Percentiles rank a stretch among this genome's conserved stretches.
phyloP scores from a whole-genome alignment of 2,329 filamentous ascomycete species.

The Fusarium sp. region DNA sequence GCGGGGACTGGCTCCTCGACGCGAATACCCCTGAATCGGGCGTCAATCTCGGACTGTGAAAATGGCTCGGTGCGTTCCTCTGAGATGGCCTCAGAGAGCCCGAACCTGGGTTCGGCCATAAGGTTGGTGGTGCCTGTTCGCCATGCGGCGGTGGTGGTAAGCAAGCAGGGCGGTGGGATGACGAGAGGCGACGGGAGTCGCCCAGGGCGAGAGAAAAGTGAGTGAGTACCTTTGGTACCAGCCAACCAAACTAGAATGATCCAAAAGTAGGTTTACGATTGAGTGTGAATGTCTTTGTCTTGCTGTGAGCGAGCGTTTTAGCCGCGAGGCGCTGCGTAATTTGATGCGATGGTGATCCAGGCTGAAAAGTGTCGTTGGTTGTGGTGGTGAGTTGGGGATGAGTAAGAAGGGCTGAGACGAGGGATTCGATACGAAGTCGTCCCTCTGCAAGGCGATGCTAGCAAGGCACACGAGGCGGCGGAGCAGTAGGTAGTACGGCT shows the following conservation, averaged over 20 bases:
- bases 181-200: conserved; percentile 19
- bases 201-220: conserved; percentile 29
- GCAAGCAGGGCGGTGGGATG: conserved; percentile 37
- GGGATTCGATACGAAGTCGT: conserved; percentile 16
- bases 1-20: conserved; percentile 58
- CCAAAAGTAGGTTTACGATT: conserved; percentile 17
- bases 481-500: conserved; percentile 17
- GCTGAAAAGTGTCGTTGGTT: conserved; percentile 29
- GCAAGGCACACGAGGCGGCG: conserved; percentile 25
- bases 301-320: conserved; percentile 33
- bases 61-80: conserved; percentile 70
- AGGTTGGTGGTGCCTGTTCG: conserved; percentile 45
- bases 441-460: conserved; percentile 39
- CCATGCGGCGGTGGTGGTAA: conserved; percentile 46
- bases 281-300: conserved; percentile 26
- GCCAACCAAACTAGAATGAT: conserved; percentile 39
- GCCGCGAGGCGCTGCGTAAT: conserved; percentile 29
- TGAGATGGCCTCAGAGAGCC: conserved; percentile 54
- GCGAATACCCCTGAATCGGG: conserved; percentile 60
- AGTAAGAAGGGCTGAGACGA: conserved; percentile 30
- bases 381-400: conserved; percentile 33
- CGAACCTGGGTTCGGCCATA: conserved; percentile 62
- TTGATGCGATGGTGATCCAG: conserved; percentile 36
- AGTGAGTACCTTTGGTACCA: conserved; percentile 42
- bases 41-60: conserved; percentile 67